These are phyloP conservation scores for Neoascochyta sp. DNA, from an alignment of 2,329 filamentous ascomycete species.

Conservation along the genomic window DNA sequence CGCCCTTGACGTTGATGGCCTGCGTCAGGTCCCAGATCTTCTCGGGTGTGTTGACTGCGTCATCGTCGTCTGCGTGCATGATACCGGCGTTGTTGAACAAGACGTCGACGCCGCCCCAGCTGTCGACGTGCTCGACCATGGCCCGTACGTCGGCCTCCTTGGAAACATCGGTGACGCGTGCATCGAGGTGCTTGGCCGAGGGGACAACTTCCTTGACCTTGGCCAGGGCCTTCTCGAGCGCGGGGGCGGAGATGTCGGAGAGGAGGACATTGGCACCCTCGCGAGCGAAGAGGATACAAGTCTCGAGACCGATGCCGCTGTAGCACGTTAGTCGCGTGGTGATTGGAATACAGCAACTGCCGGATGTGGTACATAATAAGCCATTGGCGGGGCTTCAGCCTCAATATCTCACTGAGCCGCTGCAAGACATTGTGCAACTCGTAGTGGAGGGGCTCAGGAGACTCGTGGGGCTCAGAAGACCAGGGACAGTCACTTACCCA, in stretches of 20 bases:
- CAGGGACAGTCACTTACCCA: conserved; percentile 71
- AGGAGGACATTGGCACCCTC: conserved; percentile 85
- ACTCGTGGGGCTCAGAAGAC: no score
- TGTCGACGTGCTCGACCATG: conserved; percentile 69
- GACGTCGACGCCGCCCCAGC: conserved; percentile 83
- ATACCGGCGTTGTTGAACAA: conserved; percentile 98
- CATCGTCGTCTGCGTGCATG: conserved; percentile 71
- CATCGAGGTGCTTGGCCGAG: conserved; percentile 49
- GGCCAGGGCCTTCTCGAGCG: conserved; percentile 69
- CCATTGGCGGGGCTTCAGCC: no score
- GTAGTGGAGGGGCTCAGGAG: no score
- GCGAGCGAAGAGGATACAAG: conserved; percentile 79
- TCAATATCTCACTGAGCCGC: no score
- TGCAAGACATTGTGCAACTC: no score
- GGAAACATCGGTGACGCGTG: conserved; percentile 71
- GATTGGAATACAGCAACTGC: no score
- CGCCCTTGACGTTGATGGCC: conserved; percentile 93
- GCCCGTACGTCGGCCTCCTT: conserved; percentile 76
- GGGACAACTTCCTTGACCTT: conserved; percentile 74
- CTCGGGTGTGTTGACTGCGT: conserved; percentile 77
- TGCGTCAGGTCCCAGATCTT: conserved; percentile 93
- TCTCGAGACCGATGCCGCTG: conserved; percentile 91
- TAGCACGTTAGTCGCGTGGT: conserved; percentile 16
- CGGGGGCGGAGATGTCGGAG: conserved; percentile 76
- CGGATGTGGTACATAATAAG: no score